phyloP scores from a whole-genome alignment of 208 protist species.

The Leptomonas seymouri region DNA sequence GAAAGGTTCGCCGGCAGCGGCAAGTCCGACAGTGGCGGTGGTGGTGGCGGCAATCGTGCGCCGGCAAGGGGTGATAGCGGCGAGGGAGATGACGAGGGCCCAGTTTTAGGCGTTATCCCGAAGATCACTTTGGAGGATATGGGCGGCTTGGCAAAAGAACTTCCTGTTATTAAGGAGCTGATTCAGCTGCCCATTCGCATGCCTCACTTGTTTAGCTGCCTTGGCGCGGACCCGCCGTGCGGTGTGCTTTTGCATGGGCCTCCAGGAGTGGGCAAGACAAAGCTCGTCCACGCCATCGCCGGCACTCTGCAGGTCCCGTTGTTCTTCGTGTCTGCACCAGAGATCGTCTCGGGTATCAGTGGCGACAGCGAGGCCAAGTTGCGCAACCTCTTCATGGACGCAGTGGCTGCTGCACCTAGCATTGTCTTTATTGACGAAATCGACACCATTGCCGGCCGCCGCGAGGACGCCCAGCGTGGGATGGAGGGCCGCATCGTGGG shows the following conservation, averaged over 20 bases:
- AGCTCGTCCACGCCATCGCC: constrained; percentile 96
- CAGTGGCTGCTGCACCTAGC: constrained; percentile 93
- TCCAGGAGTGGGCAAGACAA: constrained; percentile 96
- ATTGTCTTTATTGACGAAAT: constrained; percentile 99
- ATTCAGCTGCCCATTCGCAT: constrained; percentile 95
- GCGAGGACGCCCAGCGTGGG: constrained; percentile 95
- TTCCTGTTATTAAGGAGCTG: constrained; percentile 95
- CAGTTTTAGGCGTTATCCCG: constrained; percentile 79
- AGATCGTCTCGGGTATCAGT: constrained; percentile 98
- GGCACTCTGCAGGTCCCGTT: constrained; percentile 94
- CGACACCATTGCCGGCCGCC: constrained; percentile 94
- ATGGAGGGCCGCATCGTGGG: constrained; percentile 99
- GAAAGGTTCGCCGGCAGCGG: not conserved
- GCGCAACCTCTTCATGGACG: constrained; percentile 95
- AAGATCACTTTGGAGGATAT: constrained; percentile 90
- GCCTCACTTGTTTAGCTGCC: constrained; percentile 94
- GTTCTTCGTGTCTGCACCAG: constrained; percentile 95
- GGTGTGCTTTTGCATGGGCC: constrained; percentile 97
- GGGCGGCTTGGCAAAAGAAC: constrained; percentile 91
- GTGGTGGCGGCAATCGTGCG: not conserved
- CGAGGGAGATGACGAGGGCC: constrained; percentile 17
- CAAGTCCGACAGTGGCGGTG: constrained; percentile 9
- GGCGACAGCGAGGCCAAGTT: constrained; percentile 99
- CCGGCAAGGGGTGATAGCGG: constrained; percentile 22
- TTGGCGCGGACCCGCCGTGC: constrained; percentile 95